Base-by-base conservation (phyloP, 192 early-diverging fungal genomes). In the Mortierella alpina region DNA sequence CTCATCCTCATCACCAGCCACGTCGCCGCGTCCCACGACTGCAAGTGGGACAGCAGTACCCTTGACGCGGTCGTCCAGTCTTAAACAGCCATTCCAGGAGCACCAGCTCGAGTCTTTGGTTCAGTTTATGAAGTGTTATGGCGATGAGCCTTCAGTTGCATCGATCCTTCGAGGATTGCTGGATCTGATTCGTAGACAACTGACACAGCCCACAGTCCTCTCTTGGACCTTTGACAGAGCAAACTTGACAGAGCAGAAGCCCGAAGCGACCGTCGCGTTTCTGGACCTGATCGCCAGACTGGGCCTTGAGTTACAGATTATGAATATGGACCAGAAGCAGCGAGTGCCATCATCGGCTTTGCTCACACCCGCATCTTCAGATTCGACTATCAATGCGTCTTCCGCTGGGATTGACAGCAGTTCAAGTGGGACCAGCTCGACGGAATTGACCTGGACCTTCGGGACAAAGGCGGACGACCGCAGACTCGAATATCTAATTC, bases 171-270 rank as follows among this genome's bases (percentile, higher is more conserved):
- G 56, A 50, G 77, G 77, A 9, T 55, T 80, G 12, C 45, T 80
- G 11, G 55, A 80, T 13, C 50, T 80, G 59, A 59, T 62, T 40
- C 58, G 70, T 4, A 49, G 65, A 9, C 77, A 80, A 14, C n/a
- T 80, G 8, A 72, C 64, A 7, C 48, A 66, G 22, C 7, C 53
- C 14, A 67, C 12, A 13, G 66, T 80, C 7, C 59, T 72, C 10
- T 44, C 70, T 2, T 80, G 70, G 77, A 80, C 70, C 5, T 58
- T 80, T 31, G 77, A 80, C 20, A 39, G 77, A 8, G 77, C 77
- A 10, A 80, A 80, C 51, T 42, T 80, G 22, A 80, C 77, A 14
- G 77, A 80, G 11, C 77, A 80, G n/a, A 72, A 64, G 20, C 58
- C 64, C 49, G 77, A 72, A 15, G 70, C 61, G 4, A 67, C 77